These are phyloP conservation scores for Zygotorulaspora florentina DNA, from an alignment of 805 yeast genomes.

Conservation along the genomic window DNA sequence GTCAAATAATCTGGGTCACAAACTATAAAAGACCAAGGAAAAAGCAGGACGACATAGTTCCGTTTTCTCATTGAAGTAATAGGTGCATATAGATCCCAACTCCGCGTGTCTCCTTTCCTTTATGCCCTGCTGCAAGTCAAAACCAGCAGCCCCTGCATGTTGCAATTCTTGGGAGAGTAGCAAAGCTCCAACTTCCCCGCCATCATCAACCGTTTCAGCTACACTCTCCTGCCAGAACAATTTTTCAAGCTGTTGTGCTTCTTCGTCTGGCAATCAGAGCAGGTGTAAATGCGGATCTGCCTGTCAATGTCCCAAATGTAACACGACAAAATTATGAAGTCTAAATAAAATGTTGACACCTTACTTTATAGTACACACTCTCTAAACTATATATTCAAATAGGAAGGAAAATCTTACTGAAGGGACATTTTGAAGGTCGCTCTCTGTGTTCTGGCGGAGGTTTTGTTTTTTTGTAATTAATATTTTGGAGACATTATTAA, in stretches of 20 bases:
- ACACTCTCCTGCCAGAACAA: neutral
- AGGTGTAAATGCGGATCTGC: constrained; percentile 21
- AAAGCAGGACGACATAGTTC: no score
- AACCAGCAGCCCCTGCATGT: neutral
- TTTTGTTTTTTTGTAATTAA: no score
- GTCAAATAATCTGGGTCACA: constrained; percentile 4
- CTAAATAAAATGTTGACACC: neutral
- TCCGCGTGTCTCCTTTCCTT: neutral
- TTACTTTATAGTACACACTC: no score
- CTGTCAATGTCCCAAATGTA: constrained; percentile 19
- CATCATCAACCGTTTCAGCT: neutral
- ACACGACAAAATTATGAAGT: constrained; percentile 14
- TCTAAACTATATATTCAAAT: neutral
- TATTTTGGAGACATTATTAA: no score
- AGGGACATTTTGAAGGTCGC: no score
- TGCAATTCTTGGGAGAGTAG: neutral
- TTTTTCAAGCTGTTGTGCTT: constrained; percentile 11
- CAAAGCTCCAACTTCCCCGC: neutral
- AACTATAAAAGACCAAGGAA: neutral
- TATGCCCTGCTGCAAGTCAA: constrained; percentile 9
- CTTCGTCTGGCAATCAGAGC: constrained; percentile 5
- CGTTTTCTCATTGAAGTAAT: neutral
- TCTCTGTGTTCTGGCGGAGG: no score
- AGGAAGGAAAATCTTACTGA: no score
- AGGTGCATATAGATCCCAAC: neutral